Base-by-base conservation (phyloP, 2,329 filamentous ascomycete genomes). In the Cryphonectria nitschkei region DNA sequence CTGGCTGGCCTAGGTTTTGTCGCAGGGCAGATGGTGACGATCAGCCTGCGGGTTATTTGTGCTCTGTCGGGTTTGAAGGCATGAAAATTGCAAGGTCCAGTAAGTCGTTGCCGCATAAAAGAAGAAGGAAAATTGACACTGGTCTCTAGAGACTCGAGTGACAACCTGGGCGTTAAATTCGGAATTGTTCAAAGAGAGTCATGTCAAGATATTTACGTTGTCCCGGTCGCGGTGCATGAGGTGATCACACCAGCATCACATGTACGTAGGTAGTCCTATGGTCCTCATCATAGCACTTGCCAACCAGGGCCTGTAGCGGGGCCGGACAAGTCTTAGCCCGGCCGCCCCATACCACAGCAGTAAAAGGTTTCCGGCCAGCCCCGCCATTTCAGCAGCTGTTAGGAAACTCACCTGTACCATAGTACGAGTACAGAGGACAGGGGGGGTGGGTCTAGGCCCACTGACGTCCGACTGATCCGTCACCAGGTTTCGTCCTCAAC, bases 21-120 rank as follows among this genome's bases (percentile, higher is more conserved):
- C 41, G 39, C 61, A 32, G 22, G 61, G 2, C 37, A 46, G 29
- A 41, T 52, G 43, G 37, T 65, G 52, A 26, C 60, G n/a, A 62
- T 37, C 37, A 54, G 46, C 34, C 68, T 66, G 32, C 65, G 71
- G 61, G 54, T 68, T 70, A 70, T 60, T 56, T 65, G 68, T 19
- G 54, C 63, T 50, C 63, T 26, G 29, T 19, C 68, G 37, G 60
- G 68, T 65, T 13, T 68, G 13, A 68, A 67, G 65, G 68, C 65
- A 34, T 58, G 52, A 19, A 67, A 14, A 19, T 41, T 72, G 61
- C 16, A 39, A 66, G 61, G 60, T 50, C 46, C 58, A 29, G 32
- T 50, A 62, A 65, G 26, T 68, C 58, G 71, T 52, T 43, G 41
- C 64, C 65, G 62, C 71, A 70, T 72, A 32, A 68, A 68, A 39